These are phyloP conservation scores for Lophium mytilinum DNA, from an alignment of 495 filamentous ascomycete species.

Conservation along the genomic window DNA sequence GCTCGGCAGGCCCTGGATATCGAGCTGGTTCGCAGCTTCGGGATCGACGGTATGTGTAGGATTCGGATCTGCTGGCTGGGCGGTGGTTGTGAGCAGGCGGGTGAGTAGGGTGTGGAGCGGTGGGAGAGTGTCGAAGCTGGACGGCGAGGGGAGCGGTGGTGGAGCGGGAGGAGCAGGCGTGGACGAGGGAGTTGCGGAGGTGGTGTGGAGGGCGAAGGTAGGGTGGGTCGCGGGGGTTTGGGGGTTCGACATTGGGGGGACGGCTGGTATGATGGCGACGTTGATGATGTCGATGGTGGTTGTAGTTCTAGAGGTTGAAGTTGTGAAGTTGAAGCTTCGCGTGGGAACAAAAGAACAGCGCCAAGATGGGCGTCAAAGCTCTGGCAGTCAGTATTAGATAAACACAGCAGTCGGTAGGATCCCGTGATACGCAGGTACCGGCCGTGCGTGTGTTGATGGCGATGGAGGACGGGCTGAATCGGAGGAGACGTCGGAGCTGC, in stretches of 20 bases:
- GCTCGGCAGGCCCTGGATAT: constrained; percentile 68
- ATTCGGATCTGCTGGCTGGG: constrained; percentile 15
- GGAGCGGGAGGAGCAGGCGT: constrained; percentile 6
- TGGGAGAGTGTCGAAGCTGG: constrained; percentile 76
- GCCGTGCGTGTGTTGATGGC: too few relatives aligned
- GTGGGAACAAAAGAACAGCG: too few relatives aligned
- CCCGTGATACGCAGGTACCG: too few relatives aligned
- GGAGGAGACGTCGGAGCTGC: too few relatives aligned
- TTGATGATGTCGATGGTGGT: too few relatives aligned
- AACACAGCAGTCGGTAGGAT: too few relatives aligned
- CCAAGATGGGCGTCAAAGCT: too few relatives aligned
- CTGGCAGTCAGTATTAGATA: too few relatives aligned
- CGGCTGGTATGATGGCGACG: too few relatives aligned
- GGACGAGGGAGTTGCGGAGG: constrained; percentile 7
- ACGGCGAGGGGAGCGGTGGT: constrained; percentile 41
- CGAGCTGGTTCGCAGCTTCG: constrained; percentile 38
- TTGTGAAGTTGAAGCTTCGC: too few relatives aligned
- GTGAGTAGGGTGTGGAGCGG: constrained; percentile 68
- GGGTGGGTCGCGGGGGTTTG: constrained; percentile 8
- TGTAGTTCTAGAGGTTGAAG: too few relatives aligned
- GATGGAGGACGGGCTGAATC: too few relatives aligned
- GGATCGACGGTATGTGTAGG: constrained; percentile 7
- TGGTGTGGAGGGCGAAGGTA: constrained; percentile 1
- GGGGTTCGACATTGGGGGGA: background rate
- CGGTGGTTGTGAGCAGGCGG: constrained; percentile 50